Conservation (phyloP, 371 early-diverging fungal species). For the Syncephalis plumigaleata region DNA sequence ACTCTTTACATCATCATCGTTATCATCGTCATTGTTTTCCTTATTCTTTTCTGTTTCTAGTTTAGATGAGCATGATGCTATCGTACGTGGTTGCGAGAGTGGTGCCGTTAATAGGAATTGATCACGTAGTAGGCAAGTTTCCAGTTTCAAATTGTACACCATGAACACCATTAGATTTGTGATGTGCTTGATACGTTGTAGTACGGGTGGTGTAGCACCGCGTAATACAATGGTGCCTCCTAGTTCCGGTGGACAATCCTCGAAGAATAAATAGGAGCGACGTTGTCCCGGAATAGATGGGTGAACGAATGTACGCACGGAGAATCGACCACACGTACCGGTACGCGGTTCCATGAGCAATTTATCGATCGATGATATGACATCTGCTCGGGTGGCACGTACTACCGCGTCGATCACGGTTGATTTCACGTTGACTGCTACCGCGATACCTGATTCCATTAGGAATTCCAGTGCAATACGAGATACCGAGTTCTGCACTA, state of each 20-base stretch:
- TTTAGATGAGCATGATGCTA: too few species aligned
- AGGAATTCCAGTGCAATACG: slow-evolving; percentile 66
- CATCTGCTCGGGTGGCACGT: slow-evolving; percentile 63
- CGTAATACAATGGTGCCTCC: slow-evolving; percentile 80
- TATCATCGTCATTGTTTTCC: too few species aligned
- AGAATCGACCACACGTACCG: slow-evolving; percentile 61
- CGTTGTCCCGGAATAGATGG: slow-evolving; percentile 49
- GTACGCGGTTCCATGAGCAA: slow-evolving; percentile 39
- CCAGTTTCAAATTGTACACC: slow-evolving; percentile 64
- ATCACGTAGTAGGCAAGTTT: slow-evolving; percentile 59
- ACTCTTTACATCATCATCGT: too few species aligned
- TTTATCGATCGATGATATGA: slow-evolving; percentile 62
- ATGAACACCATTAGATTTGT: slow-evolving; percentile 62
- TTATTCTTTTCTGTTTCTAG: too few species aligned
- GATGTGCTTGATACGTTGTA: slow-evolving; percentile 55
- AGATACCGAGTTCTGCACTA: slow-evolving; percentile 59
- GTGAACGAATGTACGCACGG: slow-evolving; percentile 57
- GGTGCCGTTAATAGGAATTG: slow-evolving; percentile 31
- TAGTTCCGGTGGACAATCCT: slow-evolving; percentile 54
- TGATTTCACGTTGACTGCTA: slow-evolving; percentile 67
- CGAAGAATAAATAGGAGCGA: slow-evolving; percentile 73
- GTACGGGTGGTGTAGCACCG: slow-evolving; percentile 40
- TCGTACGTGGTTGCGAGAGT: slow-evolving; percentile 10
- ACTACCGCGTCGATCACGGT: slow-evolving; percentile 63
- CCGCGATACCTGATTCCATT: slow-evolving; percentile 51